Conservation (phyloP, 768 basidiomycete species). For the Termitomyces bulborhizus region DNA sequence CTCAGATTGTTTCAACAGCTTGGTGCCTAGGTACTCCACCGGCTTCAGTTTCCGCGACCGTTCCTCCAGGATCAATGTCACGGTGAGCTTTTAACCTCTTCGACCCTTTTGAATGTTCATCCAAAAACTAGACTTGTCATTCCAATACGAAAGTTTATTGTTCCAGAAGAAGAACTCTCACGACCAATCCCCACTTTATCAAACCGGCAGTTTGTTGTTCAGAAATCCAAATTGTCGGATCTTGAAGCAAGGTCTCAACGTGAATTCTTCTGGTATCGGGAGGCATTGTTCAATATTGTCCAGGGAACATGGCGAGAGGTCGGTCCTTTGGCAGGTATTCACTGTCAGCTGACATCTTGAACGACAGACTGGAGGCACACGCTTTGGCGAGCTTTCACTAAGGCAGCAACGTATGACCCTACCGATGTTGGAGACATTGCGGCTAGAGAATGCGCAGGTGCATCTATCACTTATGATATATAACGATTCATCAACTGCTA, state of each 20-base stretch:
- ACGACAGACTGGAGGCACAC: slow-evolving; percentile 67
- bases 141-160: slow-evolving; percentile 63
- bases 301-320: slow-evolving; percentile 86
- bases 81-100: slow-evolving; percentile 40
- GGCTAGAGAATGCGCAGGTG: slow-evolving; percentile 59
- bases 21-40: slow-evolving; percentile 30
- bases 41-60: slow-evolving; percentile 44
- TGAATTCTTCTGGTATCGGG: slow-evolving; percentile 95
- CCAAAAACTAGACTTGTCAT: slow-evolving; percentile 47
- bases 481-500: slow-evolving; percentile 14
- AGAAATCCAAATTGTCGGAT: slow-evolving; percentile 57
- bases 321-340: slow-evolving; percentile 13
- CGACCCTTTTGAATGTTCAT: neutral
- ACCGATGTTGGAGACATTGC: slow-evolving; percentile 74
- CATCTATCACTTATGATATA: slow-evolving; percentile 42
- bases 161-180: slow-evolving; percentile 53
- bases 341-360: neutral
- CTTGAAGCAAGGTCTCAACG: slow-evolving; percentile 59
- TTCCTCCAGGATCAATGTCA: slow-evolving; percentile 86
- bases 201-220: slow-evolving; percentile 86
- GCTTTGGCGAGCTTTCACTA: slow-evolving; percentile 72
- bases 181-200: slow-evolving; percentile 79
- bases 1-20: slow-evolving; percentile 1
- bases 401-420: slow-evolving; percentile 72
- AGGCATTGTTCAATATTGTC: slow-evolving; percentile 70